Evolutionary conservation across 2,329 filamentous ascomycete species (phyloP), one percentile per base, ranked within the genome.

Genomic region (Beauveria sp.): DNA sequence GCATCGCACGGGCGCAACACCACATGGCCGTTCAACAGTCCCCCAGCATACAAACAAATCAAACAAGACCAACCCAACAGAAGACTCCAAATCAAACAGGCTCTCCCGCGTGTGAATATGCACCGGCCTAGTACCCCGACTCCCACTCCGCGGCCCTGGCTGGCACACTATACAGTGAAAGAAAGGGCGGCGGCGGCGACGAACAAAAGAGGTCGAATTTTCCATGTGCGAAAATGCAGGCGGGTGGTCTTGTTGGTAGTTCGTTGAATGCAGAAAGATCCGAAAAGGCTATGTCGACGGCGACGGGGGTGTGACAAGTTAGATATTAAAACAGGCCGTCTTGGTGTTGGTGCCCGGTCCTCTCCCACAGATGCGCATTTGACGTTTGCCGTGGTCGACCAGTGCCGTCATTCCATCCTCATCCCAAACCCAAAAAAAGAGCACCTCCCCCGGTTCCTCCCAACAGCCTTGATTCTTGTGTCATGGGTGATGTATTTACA

Each of bases 401-500:
- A 56, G 52, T 22, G 40, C 60, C 24, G 60, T 42, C 46, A 49
- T 50, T 50, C 45, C 52, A 53, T 51, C 52, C 56, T 42, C 56
- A 43, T 45, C 56, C 46, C 56, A 28, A 42, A 31, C 52, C 34
- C 1, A 43, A 20, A 58, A 24, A 28, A 46, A 42, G 51, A 10
- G 42, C 24, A 48, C 22, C 52, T 20, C 26, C 50, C 50, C 50
- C 26, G 28, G 28, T 38, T 24, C 53, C 50, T n/a, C 43, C 61
- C 52, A 20, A 5, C 52, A 52, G 60, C 60, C 34, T 49, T 57
- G n/a, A 18, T 16, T 51, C 45, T 56, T 40, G 28, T 24, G n/a
- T 61, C 42, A 45, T 48, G 7, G 18, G 42, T 9, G 12, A 22
- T 28, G n/a, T 51, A 38, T 64, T 64, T 70, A 67, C 66, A 66